Base-by-base conservation (phyloP, 768 basidiomycete species). In the Polyporus arcularius region DNA sequence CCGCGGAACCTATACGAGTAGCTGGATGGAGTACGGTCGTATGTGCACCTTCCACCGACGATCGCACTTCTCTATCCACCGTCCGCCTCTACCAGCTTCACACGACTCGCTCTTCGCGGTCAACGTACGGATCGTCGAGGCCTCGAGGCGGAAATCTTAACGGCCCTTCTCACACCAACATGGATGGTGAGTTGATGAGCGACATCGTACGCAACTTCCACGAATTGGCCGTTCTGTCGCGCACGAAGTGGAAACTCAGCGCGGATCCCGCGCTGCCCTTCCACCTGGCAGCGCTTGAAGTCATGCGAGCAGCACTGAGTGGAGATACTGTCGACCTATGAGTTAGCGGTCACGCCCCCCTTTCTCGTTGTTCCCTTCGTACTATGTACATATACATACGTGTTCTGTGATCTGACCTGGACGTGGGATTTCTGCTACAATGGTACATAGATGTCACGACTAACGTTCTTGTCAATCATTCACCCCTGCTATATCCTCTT, bases 161-260 rank as follows among this genome's bases (percentile, higher is more conserved):
- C 18, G 7, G 15, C 18, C 35, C 47, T 47, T 35, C 21, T 58
- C 3, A 46, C 16, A 46, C 35, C 14, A 10, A 57, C 39, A 68
- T 61, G n/a, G 65, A 65, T 48, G 58, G 70, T 43, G 75, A 78
- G 41, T 68, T 71, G n/a, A 69, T 56, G 58, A 30, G 71, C 28
- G 90, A 92, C 55, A 81, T 93, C 67, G 83, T 87, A 16, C 78
- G 73, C 46, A 92, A 85, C 68, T 92, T 81, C 67, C 79, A 89
- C 66, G 88, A 89, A 60, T 80, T 94, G 16, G 78, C 85, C 2
- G 79, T 90, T 31, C 82, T 93, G 10, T 80, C 85, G 3, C 73
- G 73, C 71, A 52, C 74, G 74, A 70, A 82, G 49, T 85, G 80
- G 80, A 78, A 77, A 61, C 74, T 84, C 49, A 78, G 74, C 31